Evolutionary conservation across 768 basidiomycete genomes (phyloP).

Genomic region (Rhizopogon rudus): DNA sequence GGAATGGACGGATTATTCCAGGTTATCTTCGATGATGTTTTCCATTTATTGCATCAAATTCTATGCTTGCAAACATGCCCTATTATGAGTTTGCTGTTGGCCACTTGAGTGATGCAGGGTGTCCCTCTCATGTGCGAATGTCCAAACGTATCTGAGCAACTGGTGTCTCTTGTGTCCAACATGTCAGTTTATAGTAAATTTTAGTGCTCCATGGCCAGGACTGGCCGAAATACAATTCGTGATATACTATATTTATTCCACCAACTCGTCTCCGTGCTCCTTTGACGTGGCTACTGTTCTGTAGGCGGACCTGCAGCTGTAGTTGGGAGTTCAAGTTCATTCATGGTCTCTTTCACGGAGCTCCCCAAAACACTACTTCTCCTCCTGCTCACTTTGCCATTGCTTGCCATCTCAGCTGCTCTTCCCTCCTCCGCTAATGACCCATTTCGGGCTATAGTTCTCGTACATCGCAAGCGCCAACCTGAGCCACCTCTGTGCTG

Average conservation of each 20-base stretch:
- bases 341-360: constrained; percentile 15
- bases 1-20: constrained; percentile 4
- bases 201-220: too few species aligned
- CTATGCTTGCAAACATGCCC: not conserved
- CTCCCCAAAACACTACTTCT: constrained; percentile 31
- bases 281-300: not conserved
- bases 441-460: constrained; percentile 54
- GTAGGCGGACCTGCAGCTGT: not conserved
- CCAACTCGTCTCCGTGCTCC: too few species aligned
- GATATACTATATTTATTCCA: too few species aligned
- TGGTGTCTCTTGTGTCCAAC: too few species aligned
- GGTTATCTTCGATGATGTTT: constrained; percentile 6
- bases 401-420: constrained; percentile 21
- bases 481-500: constrained; percentile 65
- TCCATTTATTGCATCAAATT: constrained; percentile 3
- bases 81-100: not conserved
- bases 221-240: too few species aligned
- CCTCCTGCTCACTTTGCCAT: constrained; percentile 33
- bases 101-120: not conserved
- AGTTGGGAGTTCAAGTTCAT: not conserved
- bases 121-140: not conserved
- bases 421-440: constrained; percentile 42
- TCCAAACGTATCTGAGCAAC: too few species aligned
- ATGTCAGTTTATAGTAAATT: too few species aligned
- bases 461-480: constrained; percentile 36